A percentile compares a stretch with the other conserved stretches of the same genome.
These are phyloP conservation scores for Phytophthora sojae DNA, from an alignment of 352 stramenopile species.

Conservation along the genomic window DNA sequence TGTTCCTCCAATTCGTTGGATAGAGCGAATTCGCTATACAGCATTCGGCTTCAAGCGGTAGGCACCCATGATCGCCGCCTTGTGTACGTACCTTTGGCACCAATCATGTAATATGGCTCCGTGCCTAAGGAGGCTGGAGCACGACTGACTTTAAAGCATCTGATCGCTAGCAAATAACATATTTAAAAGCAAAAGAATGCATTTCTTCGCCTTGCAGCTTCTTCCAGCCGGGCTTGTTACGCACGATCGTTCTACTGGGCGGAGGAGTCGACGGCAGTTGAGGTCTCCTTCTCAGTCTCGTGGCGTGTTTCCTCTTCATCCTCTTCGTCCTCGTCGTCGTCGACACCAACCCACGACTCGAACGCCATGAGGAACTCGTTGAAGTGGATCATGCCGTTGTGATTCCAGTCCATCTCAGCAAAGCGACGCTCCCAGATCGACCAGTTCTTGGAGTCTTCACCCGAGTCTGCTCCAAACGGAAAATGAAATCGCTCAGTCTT, in stretches of 20 bases:
- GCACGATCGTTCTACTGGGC: neutral
- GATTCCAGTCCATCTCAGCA: conserved; percentile 86
- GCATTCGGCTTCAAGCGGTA: neutral
- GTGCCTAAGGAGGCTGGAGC: conserved; percentile 3
- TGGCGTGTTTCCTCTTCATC: conserved; percentile 12
- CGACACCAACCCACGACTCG: conserved; percentile 81
- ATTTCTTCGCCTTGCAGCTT: conserved; percentile 27
- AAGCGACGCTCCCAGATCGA: conserved; percentile 81
- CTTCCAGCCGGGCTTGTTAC: neutral
- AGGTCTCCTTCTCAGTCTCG: conserved; percentile 9
- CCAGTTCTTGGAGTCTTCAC: conserved; percentile 58
- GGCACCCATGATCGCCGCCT: conserved; percentile 15
- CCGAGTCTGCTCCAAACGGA: conserved; percentile 17
- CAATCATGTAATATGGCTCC: conserved; percentile 32
- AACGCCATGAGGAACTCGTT: conserved; percentile 90
- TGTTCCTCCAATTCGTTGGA: conserved; percentile 10
- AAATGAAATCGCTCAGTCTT: neutral
- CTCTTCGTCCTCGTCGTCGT: conserved; percentile 57
- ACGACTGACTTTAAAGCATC: conserved; percentile 4
- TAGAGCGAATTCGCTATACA: neutral
- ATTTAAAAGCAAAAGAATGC: conserved; percentile 45
- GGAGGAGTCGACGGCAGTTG: neutral
- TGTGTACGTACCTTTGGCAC: conserved; percentile 23
- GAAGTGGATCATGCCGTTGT: conserved; percentile 84
- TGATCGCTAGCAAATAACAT: conserved; percentile 32